A percentile compares a stretch with the other conserved stretches of the same genome.
Evolutionary conservation across 1,139 yeast species (phyloP).

Genomic region (Magnusiomyces sp.): DNA sequence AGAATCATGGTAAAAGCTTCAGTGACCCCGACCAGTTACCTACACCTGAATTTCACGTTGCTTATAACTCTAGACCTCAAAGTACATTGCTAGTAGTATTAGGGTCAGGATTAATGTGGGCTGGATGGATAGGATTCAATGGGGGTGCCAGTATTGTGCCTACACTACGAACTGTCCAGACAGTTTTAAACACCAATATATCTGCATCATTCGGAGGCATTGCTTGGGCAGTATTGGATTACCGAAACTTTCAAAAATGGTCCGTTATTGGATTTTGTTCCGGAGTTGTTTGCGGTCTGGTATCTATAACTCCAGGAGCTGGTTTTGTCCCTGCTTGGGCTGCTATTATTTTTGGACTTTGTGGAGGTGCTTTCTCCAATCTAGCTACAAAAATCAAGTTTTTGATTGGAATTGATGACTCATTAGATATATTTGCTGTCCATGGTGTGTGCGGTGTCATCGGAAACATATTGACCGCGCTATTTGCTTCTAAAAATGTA

Average conservation of each 20-base stretch:
- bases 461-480: conserved; percentile 32
- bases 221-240: conserved; percentile 30
- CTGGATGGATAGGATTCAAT: conserved; percentile 87
- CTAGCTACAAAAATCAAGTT: conserved; percentile 34
- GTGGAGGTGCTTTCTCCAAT: conserved; percentile 32
- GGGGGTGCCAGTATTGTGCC: conserved; percentile 70
- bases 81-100: conserved; percentile 36
- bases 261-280: conserved; percentile 35
- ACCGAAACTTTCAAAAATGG: conserved; percentile 25
- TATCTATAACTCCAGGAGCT: conserved; percentile 35
- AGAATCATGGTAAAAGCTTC: too few relatives aligned
- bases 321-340: conserved; percentile 34
- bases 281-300: conserved; percentile 35
- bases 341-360: conserved; percentile 29
- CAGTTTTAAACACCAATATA: conserved; percentile 29
- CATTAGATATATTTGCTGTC: conserved; percentile 32
- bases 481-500: conserved; percentile 24
- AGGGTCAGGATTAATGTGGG: conserved; percentile 50
- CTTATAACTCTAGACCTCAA: conserved; percentile 27
- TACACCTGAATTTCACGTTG: too few relatives aligned
- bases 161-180: conserved; percentile 39
- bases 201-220: conserved; percentile 31
- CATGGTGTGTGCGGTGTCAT: conserved; percentile 32
- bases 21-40: too few relatives aligned
- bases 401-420: conserved; percentile 31